Percentiles rank a stretch among this genome's conserved stretches.
Evolutionary conservation across 2,329 filamentous ascomycete species (phyloP).

Genomic region (Penicillium verrucosum): DNA sequence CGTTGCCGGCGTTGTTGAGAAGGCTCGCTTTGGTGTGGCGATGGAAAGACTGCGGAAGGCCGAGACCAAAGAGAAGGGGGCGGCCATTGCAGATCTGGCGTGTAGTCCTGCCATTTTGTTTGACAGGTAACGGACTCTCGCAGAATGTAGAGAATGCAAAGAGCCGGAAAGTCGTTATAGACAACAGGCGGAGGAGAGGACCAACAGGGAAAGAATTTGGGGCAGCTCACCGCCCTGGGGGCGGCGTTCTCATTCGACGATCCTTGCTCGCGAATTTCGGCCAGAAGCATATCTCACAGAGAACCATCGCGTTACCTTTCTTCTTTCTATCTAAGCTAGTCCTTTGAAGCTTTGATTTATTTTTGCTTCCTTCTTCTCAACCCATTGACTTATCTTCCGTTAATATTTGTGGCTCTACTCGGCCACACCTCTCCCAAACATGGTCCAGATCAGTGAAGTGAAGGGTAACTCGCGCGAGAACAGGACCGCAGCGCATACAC

Average conservation of each 20-base stretch:
- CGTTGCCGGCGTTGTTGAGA: conserved; percentile 36
- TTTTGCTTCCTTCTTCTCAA: background rate
- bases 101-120: conserved; percentile 33
- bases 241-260: conserved; percentile 30
- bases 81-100: conserved; percentile 29
- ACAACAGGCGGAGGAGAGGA: conserved; percentile 10
- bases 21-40: conserved; percentile 35
- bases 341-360: conserved; percentile 10
- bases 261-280: conserved; percentile 36
- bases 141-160: background rate
- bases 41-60: conserved; percentile 41
- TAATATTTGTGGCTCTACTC: conserved; percentile 22
- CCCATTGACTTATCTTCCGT: conserved; percentile 5
- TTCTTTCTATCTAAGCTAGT: conserved; percentile 14
- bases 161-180: background rate
- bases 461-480: conserved; percentile 94
- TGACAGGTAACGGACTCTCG: conserved; percentile 10
- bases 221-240: conserved; percentile 36
- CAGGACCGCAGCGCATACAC: conserved; percentile 92
- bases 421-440: conserved; percentile 41
- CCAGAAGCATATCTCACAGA: conserved; percentile 23
- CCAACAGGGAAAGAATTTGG: conserved; percentile 33
- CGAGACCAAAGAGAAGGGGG: conserved; percentile 36
- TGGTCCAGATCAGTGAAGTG: conserved; percentile 91
- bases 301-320: conserved; percentile 14